Evolutionary conservation across 345 rosid species (phyloP).

Genomic region (Limnanthes douglasii): DNA sequence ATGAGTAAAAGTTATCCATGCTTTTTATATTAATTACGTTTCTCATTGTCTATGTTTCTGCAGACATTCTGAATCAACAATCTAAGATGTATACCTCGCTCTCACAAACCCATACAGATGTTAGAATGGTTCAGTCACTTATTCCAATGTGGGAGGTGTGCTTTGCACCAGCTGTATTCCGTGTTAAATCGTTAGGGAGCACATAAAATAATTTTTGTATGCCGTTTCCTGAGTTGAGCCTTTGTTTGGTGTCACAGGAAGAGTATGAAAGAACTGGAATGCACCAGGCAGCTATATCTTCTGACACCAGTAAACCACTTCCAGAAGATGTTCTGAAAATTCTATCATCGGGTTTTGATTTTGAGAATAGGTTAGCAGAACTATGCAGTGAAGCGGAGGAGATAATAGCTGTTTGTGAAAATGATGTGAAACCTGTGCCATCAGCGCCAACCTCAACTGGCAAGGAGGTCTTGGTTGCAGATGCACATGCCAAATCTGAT

Average conservation of each 20-base stretch:
- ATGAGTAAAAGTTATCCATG: conserved; percentile 1
- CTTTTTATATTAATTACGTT: conserved; percentile 2
- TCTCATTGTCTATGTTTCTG: conserved; percentile 11
- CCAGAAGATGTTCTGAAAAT: conserved; percentile 51
- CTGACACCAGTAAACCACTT: conserved; percentile 65
- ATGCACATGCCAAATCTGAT: conserved; percentile 18
- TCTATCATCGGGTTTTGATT: conserved; percentile 34
- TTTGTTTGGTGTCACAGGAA: conserved; percentile 31
- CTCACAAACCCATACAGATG: conserved; percentile 60
- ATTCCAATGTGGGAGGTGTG: conserved; percentile 97
- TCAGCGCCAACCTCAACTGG: conserved; percentile 11
- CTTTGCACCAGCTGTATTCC: conserved; percentile 6
- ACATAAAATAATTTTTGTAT: conserved; percentile 1
- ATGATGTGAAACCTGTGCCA: conserved; percentile 14
- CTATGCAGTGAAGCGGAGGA: conserved; percentile 19
- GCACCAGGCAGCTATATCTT: conserved; percentile 27
- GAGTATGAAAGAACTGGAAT: conserved; percentile 75
- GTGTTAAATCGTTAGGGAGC: background rate
- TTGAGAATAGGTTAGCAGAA: conserved; percentile 28
- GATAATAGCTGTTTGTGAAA: conserved; percentile 9
- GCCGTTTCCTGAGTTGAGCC: conserved; percentile 9
- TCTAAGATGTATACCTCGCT: conserved; percentile 45
- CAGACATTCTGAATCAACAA: conserved; percentile 79
- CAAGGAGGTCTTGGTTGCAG: conserved; percentile 16
- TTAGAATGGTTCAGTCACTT: conserved; percentile 90